A percentile compares a stretch with the other conserved stretches of the same genome.
Conservation (phyloP, 768 basidiomycete genomes). For the Boletus patriciae region DNA sequence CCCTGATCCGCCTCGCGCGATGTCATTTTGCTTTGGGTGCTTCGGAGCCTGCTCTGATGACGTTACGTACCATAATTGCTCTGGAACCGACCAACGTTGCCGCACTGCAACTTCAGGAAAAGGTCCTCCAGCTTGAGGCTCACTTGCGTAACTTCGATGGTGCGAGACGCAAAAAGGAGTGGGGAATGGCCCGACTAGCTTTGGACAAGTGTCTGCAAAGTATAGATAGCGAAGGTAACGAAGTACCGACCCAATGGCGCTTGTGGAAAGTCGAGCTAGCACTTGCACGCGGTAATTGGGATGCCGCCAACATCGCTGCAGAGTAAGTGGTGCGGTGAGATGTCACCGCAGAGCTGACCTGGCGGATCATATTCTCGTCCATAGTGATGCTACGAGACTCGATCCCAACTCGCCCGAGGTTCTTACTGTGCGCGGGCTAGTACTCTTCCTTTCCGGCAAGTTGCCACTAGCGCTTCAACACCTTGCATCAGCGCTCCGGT, state of each 20-base stretch:
- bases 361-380: not conserved
- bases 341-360: conserved; percentile 1
- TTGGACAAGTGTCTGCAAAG: conserved; percentile 74
- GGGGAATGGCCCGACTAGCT: conserved; percentile 76
- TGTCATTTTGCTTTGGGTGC: conserved; percentile 82
- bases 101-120: conserved; percentile 60
- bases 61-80: conserved; percentile 58
- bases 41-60: conserved; percentile 63
- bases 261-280: conserved; percentile 79
- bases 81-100: conserved; percentile 62
- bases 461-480: conserved; percentile 73
- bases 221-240: conserved; percentile 73
- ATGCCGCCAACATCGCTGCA: conserved; percentile 69
- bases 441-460: conserved; percentile 72
- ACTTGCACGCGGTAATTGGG: conserved; percentile 67
- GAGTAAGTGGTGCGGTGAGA: conserved; percentile 51
- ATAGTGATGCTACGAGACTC: conserved; percentile 72
- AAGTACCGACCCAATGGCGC: conserved; percentile 78
- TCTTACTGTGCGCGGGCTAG: conserved; percentile 72
- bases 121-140: conserved; percentile 58
- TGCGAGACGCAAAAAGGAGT: conserved; percentile 61
- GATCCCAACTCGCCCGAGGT: conserved; percentile 77
- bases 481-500: conserved; percentile 63
- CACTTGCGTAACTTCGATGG: conserved; percentile 65
- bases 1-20: conserved; percentile 76